These are phyloP conservation scores for Diplodia mutila DNA, from an alignment of 2,329 filamentous ascomycete genomes.

Conservation along the genomic window DNA sequence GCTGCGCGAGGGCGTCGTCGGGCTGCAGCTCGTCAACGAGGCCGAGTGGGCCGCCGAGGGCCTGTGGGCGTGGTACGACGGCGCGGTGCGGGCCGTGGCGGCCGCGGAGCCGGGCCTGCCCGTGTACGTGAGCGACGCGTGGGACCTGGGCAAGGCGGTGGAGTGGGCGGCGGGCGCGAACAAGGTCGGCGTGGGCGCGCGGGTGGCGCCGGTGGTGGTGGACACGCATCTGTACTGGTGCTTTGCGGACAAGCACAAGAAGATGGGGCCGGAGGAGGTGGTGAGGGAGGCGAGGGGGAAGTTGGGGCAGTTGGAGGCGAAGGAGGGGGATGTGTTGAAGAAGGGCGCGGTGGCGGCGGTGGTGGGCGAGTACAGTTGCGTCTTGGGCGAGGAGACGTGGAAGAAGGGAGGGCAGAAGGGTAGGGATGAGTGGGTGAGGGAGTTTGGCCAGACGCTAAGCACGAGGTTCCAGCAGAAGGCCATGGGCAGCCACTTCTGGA, in stretches of 20 bases:
- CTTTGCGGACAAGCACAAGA: conserved; percentile 58
- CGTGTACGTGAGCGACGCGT: conserved; percentile 62
- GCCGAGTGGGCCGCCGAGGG: conserved; percentile 53
- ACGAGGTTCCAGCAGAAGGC: conserved; percentile 54
- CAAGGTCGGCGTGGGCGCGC: conserved; percentile 33
- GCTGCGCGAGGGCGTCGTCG: conserved; percentile 49
- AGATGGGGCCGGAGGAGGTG: conserved; percentile 57
- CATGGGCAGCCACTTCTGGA: conserved; percentile 63
- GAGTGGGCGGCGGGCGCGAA: conserved; percentile 52
- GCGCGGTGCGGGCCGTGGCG: conserved; percentile 52
- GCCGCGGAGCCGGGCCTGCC: conserved; percentile 56
- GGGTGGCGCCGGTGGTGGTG: conserved; percentile 53
- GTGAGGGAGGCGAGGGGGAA: conserved; percentile 51
- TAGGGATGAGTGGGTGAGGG: conserved; percentile 46
- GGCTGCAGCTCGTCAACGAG: conserved; percentile 64
- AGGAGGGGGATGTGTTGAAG: conserved; percentile 53
- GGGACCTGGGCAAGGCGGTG: conserved; percentile 54
- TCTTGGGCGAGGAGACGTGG: conserved; percentile 57
- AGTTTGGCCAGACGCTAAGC: conserved; percentile 56
- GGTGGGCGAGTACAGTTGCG: conserved; percentile 63
- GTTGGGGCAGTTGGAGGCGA: conserved; percentile 51
- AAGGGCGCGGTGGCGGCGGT: conserved; percentile 57
- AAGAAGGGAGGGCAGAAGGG: conserved; percentile 39
- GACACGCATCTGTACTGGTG: conserved; percentile 65
- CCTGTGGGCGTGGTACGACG: conserved; percentile 63